phyloP scores from a whole-genome alignment of 768 basidiomycete genomes.

The Russula vinacea region DNA sequence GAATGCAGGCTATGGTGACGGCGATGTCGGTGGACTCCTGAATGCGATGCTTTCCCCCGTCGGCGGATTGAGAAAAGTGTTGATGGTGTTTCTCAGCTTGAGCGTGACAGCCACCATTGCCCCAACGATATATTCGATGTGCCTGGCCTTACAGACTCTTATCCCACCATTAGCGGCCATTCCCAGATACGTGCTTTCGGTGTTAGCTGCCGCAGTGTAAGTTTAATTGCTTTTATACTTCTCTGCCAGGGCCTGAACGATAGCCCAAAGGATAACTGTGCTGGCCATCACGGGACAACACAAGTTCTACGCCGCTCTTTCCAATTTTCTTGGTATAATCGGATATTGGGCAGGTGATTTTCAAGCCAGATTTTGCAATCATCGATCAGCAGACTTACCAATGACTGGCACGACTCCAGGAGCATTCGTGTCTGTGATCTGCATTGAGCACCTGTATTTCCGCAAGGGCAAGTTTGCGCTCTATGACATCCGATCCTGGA shows the following conservation, averaged over 20 bases:
- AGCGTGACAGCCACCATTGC: conserved; percentile 79
- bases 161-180: conserved; percentile 55
- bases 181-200: conserved; percentile 66
- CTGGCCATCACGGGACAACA: conserved; percentile 69
- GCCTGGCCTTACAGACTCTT: conserved; percentile 68
- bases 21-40: conserved; percentile 61
- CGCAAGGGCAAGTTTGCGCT: conserved; percentile 46
- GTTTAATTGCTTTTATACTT: conserved; percentile 34
- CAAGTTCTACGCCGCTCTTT: conserved; percentile 60
- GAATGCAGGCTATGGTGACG: conserved; percentile 50
- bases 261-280: conserved; percentile 52
- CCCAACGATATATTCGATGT: conserved; percentile 77
- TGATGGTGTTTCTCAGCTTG: conserved; percentile 67
- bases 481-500: conserved; percentile 56
- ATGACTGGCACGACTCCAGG: conserved; percentile 23
- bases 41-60: conserved; percentile 60
- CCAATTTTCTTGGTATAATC: conserved; percentile 65
- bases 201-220: conserved; percentile 65
- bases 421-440: conserved; percentile 45
- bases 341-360: conserved; percentile 40
- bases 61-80: conserved; percentile 65
- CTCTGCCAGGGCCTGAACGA: background rate
- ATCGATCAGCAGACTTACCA: conserved; percentile 45
- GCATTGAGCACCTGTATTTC: conserved; percentile 67
- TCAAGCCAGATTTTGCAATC: background rate